These are phyloP conservation scores for Chytriomyces hyalinus DNA, from an alignment of 192 early-diverging fungal genomes.

Conservation along the genomic window DNA sequence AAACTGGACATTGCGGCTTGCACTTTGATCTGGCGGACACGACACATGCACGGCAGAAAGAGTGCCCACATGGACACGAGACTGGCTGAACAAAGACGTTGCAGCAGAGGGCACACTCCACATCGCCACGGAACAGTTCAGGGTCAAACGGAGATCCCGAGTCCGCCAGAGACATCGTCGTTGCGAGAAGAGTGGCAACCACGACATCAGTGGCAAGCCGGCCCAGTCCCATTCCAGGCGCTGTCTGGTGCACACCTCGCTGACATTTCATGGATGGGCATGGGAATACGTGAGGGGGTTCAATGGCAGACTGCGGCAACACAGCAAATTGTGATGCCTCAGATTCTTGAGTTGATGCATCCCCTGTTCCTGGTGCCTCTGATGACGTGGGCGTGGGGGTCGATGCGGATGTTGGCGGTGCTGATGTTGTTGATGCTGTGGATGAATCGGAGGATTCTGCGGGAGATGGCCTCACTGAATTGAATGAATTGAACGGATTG, in stretches of 20 bases:
- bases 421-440: too few relatives aligned
- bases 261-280: constrained; percentile 10
- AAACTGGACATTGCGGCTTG: constrained; percentile 25
- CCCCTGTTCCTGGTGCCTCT: too few relatives aligned
- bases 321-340: neutral
- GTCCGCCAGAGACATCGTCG: neutral
- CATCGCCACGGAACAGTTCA: constrained; percentile 34
- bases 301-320: neutral
- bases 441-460: neutral
- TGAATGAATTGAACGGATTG: constrained; percentile 8
- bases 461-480: constrained; percentile 1
- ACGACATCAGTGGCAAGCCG: constrained; percentile 2
- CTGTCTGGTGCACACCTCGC: neutral
- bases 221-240: neutral
- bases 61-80: constrained; percentile 70
- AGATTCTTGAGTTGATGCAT: neutral
- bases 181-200: neutral
- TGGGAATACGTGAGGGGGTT: neutral
- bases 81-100: constrained; percentile 60
- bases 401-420: too few relatives aligned
- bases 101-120: constrained; percentile 70
- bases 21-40: constrained; percentile 12
- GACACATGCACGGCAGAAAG: constrained; percentile 64
- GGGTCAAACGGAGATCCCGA: neutral
- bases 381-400: too few relatives aligned